Conservation (phyloP, 129 eudicot genomes). For the Tagetes patula region DNA sequence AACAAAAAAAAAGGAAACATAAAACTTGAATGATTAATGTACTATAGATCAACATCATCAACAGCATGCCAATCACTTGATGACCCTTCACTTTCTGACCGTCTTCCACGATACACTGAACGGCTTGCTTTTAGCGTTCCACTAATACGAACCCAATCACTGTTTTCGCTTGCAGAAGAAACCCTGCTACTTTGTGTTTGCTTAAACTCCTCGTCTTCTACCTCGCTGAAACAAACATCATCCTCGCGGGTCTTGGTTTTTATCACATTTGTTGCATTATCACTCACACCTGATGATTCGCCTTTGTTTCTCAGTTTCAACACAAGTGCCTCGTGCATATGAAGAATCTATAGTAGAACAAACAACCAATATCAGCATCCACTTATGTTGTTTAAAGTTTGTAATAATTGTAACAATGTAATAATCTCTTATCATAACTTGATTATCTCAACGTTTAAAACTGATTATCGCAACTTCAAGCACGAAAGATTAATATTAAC, state of each 20-base stretch:
- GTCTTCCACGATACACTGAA: slow-evolving; percentile 44
- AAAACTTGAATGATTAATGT: slow-evolving; percentile 3
- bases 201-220: slow-evolving; percentile 49
- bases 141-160: slow-evolving; percentile 52
- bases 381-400: too few relatives aligned
- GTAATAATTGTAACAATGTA: too few relatives aligned
- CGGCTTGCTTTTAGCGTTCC: slow-evolving; percentile 33
- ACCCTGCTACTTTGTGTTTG: slow-evolving; percentile 25
- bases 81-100: slow-evolving; percentile 69
- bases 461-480: not conserved
- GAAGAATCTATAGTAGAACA: slow-evolving; percentile 45
- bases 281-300: not conserved
- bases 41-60: slow-evolving; percentile 58
- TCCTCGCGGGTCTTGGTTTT: slow-evolving; percentile 31
- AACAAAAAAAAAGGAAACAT: not conserved
- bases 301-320: slow-evolving; percentile 37
- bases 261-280: slow-evolving; percentile 13
- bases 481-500: not conserved
- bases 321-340: slow-evolving; percentile 54
- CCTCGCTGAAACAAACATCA: slow-evolving; percentile 61
- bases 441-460: not conserved
- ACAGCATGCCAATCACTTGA: slow-evolving; percentile 70
- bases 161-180: slow-evolving; percentile 47
- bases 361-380: not conserved
- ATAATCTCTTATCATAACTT: too few relatives aligned